phyloP scores from a whole-genome alignment of 495 filamentous ascomycete genomes.

The Talaromyces stipitatus region DNA sequence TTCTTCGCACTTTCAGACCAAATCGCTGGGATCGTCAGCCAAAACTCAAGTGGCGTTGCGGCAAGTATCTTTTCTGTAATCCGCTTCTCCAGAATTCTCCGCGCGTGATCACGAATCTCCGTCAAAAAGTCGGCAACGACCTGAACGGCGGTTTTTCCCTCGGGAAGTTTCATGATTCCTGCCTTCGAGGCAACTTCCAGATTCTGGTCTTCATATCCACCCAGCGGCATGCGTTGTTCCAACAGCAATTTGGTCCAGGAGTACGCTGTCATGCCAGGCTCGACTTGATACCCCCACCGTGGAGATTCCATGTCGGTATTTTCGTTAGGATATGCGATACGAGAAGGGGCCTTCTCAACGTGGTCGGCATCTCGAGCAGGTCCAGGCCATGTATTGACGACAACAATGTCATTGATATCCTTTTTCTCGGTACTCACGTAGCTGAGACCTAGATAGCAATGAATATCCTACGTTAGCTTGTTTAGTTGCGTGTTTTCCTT shows the following conservation, averaged over 20 bases:
- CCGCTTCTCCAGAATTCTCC: conserved; percentile 19
- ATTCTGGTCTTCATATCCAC: conserved; percentile 8
- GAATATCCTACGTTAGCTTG: neutral
- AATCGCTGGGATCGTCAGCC: conserved; percentile 48
- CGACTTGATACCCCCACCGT: conserved; percentile 14
- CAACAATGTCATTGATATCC: conserved; percentile 7
- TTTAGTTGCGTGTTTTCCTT: neutral
- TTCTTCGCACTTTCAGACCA: conserved; percentile 48
- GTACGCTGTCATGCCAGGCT: conserved; percentile 7
- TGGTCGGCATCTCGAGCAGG: conserved; percentile 4
- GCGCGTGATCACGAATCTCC: conserved; percentile 32
- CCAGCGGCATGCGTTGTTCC: conserved; percentile 7
- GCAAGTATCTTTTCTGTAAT: conserved; percentile 26
- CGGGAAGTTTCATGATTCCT: conserved; percentile 4
- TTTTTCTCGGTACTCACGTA: conserved; percentile 7
- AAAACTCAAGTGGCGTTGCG: conserved; percentile 19
- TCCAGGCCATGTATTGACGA: conserved; percentile 11
- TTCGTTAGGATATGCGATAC: conserved; percentile 8
- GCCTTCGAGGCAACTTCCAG: neutral
- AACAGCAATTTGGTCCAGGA: conserved; percentile 16
- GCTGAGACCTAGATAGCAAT: conserved; percentile 5
- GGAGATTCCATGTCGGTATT: neutral
- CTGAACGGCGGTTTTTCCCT: conserved; percentile 18
- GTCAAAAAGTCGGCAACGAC: conserved; percentile 34
- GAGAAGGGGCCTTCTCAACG: conserved; percentile 8